Conservation (phyloP, 2,329 filamentous ascomycete genomes). For the Alternaria panax region DNA sequence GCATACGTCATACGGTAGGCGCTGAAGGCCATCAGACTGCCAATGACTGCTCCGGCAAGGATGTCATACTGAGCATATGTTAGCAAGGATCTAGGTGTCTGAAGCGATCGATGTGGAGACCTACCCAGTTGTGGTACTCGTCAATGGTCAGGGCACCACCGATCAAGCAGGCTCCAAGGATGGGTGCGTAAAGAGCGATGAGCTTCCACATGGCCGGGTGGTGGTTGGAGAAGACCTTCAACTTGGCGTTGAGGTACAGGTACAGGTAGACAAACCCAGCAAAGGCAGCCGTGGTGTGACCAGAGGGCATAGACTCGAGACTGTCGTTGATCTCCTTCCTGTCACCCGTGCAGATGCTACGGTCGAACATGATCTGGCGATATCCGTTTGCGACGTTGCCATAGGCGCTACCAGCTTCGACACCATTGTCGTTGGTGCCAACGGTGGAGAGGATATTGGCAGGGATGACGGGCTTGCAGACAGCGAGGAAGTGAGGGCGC, state of each 20-base stretch:
- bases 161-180: slow-evolving; percentile 73
- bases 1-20: slow-evolving; percentile 73
- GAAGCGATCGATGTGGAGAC: not conserved
- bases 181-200: slow-evolving; percentile 67
- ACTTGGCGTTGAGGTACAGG: slow-evolving; percentile 79
- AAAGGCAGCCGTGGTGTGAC: slow-evolving; percentile 77
- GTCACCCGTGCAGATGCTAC: slow-evolving; percentile 74
- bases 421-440: slow-evolving; percentile 25
- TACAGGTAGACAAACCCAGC: slow-evolving; percentile 74
- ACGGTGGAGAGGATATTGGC: slow-evolving; percentile 39
- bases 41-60: slow-evolving; percentile 71
- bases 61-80: slow-evolving; percentile 68
- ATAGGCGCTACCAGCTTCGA: slow-evolving; percentile 58
- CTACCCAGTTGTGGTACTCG: slow-evolving; percentile 68
- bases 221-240: slow-evolving; percentile 77
- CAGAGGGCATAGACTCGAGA: slow-evolving; percentile 75
- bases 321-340: slow-evolving; percentile 70
- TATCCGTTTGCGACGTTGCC: slow-evolving; percentile 61
- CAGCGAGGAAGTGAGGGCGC: slow-evolving; percentile 72
- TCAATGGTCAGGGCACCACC: slow-evolving; percentile 74
- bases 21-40: slow-evolving; percentile 69
- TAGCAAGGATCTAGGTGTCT: not conserved
- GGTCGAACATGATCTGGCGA: slow-evolving; percentile 70
- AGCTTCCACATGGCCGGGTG: slow-evolving; percentile 79
- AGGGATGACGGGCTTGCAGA: slow-evolving; percentile 70